phyloP scores from a whole-genome alignment of 768 basidiomycete species.

The Agrocybe praecox region DNA sequence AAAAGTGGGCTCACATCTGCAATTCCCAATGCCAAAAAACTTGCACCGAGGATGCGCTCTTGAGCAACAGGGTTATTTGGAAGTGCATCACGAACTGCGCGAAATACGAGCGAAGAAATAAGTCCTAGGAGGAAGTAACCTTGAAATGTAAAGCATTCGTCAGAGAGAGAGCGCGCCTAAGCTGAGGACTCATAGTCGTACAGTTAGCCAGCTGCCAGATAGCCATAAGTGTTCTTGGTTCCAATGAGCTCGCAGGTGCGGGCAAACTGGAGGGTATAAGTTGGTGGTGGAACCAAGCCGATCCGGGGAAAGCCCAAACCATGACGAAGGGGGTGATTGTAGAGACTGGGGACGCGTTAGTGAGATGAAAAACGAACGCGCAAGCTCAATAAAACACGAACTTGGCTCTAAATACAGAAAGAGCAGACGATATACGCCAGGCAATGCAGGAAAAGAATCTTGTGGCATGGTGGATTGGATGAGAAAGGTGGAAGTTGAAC shows the following conservation, averaged over 20 bases:
- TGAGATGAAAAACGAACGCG: too few species aligned
- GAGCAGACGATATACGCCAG: slow-evolving; percentile 61
- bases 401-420: slow-evolving; percentile 72
- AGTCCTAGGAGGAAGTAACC: slow-evolving; percentile 43
- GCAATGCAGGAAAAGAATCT: slow-evolving; percentile 54
- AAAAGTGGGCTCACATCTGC: slow-evolving; percentile 63
- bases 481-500: slow-evolving; percentile 7
- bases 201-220: slow-evolving; percentile 73
- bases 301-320: slow-evolving; percentile 59
- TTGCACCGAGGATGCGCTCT: slow-evolving; percentile 71
- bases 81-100: slow-evolving; percentile 65
- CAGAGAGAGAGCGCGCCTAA: slow-evolving; percentile 6
- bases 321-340: slow-evolving; percentile 37
- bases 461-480: slow-evolving; percentile 18
- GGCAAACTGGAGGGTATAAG: slow-evolving; percentile 54
- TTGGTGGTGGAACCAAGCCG: slow-evolving; percentile 67
- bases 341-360: slow-evolving; percentile 28
- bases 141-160: slow-evolving; percentile 9
- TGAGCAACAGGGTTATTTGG: slow-evolving; percentile 61
- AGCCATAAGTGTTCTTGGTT: slow-evolving; percentile 58
- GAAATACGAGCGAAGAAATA: slow-evolving; percentile 68
- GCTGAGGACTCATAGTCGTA: slow-evolving; percentile 26
- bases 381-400: slow-evolving; percentile 19
- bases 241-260: slow-evolving; percentile 32
- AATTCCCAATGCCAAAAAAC: slow-evolving; percentile 65